Evolutionary conservation across 2,329 filamentous ascomycete genomes (phyloP).

Genomic region (Xylariaceae sp.): DNA sequence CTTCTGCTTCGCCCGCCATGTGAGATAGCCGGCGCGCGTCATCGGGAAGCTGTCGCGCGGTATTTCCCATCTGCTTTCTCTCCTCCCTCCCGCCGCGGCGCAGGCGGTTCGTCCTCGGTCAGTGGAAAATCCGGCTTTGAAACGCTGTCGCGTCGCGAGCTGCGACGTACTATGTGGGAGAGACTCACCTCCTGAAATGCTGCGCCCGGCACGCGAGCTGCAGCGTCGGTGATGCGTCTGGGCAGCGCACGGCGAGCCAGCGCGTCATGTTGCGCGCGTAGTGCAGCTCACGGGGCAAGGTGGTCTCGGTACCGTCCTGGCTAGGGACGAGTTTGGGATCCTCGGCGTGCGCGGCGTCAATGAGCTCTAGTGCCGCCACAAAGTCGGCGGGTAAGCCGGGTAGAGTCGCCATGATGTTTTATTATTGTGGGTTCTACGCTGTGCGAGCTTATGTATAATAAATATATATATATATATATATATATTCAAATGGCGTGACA

Average conservation of each 20-base stretch:
- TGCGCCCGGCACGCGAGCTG: constrained; percentile 76
- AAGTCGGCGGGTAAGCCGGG: constrained; percentile 38
- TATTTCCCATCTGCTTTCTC: constrained; percentile 60
- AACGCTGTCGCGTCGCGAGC: too few species aligned
- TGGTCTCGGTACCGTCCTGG: constrained; percentile 24
- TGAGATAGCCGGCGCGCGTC: constrained; percentile 69
- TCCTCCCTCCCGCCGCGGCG: too few species aligned
- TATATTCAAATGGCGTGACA: too few species aligned
- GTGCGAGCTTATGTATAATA: too few species aligned
- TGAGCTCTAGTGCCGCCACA: constrained; percentile 54
- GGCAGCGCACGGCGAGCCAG: constrained; percentile 59
- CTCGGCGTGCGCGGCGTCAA: constrained; percentile 65
- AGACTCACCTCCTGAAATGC: constrained; percentile 62
- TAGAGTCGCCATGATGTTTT: constrained; percentile 19
- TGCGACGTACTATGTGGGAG: not conserved
- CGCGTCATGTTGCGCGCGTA: constrained; percentile 75
- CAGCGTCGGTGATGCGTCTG: constrained; percentile 59
- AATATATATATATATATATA: too few species aligned
- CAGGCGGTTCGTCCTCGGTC: too few species aligned
- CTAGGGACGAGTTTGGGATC: constrained; percentile 56
- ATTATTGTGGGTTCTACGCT: not conserved
- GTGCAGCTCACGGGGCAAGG: constrained; percentile 69
- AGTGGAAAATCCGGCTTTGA: too few species aligned
- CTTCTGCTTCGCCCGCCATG: constrained; percentile 72
- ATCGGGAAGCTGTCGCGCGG: constrained; percentile 67